These are phyloP conservation scores for Chaetomium olivaceum DNA, from an alignment of 2,329 filamentous ascomycete genomes.

Conservation along the genomic window DNA sequence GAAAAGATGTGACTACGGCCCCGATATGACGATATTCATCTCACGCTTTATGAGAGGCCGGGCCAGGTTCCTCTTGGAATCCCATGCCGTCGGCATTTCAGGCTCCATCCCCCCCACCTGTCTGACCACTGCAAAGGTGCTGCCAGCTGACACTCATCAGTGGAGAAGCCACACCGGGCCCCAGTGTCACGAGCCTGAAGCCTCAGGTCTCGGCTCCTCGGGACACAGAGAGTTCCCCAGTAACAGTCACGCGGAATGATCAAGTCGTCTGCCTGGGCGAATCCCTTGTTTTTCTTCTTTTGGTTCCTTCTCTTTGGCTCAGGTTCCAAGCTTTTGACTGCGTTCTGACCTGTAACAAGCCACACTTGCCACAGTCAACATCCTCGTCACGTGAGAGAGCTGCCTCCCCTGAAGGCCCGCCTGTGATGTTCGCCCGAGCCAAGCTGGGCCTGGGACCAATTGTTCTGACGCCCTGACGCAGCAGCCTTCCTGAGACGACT, in stretches of 20 bases:
- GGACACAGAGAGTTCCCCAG: not conserved
- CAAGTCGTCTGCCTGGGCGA: not conserved
- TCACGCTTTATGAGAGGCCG: too few species aligned
- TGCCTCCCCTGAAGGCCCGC: conserved; percentile 19
- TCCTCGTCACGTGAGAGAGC: conserved; percentile 24
- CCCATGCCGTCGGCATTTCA: not conserved
- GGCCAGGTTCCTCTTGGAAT: not conserved
- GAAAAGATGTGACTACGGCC: not conserved
- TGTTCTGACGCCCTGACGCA: conserved; percentile 34
- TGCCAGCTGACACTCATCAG: conserved; percentile 14
- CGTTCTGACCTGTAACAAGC: not conserved
- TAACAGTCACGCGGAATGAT: not conserved
- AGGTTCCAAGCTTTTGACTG: not conserved
- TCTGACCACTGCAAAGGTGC: not conserved
- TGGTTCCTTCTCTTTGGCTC: not conserved
- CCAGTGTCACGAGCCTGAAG: conserved; percentile 8
- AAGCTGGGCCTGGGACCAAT: conserved; percentile 24
- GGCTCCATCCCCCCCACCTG: not conserved
- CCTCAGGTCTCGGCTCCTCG: not conserved
- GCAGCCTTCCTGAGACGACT: conserved; percentile 28
- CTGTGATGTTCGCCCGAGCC: conserved; percentile 24
- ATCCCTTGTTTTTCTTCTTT: not conserved
- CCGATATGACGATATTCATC: conserved; percentile 1
- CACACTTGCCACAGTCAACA: conserved; percentile 17
- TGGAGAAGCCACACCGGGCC: not conserved